A percentile compares a stretch with the other conserved stretches of the same genome.
These are phyloP conservation scores for Aureobasidium pullulans DNA, from an alignment of 2,329 filamentous ascomycete species.

Conservation along the genomic window DNA sequence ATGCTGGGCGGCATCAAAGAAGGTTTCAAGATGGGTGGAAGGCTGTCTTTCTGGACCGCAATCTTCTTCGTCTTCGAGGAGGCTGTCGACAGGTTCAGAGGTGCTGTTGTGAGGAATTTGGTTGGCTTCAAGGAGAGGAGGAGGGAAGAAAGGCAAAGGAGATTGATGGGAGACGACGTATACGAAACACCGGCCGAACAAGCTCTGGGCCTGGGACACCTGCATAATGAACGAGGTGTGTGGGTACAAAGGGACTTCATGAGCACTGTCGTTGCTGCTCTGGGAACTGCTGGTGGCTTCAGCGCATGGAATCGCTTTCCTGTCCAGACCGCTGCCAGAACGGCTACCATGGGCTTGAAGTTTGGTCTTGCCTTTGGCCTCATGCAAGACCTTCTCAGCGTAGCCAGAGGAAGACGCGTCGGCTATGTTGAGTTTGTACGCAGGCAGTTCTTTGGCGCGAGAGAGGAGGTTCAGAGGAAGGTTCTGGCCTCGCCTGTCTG, in stretches of 20 bases:
- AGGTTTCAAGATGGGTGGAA: constrained; percentile 65
- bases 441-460: constrained; percentile 20
- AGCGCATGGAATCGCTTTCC: constrained; percentile 80
- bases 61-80: constrained; percentile 79
- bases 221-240: constrained; percentile 20
- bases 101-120: constrained; percentile 50
- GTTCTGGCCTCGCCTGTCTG: not conserved
- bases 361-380: constrained; percentile 75
- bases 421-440: constrained; percentile 62
- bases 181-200: constrained; percentile 19
- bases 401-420: constrained; percentile 62
- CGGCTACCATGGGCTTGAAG: constrained; percentile 70
- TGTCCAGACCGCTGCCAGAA: constrained; percentile 51
- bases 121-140: constrained; percentile 31
- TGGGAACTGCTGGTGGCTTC: constrained; percentile 79
- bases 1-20: constrained; percentile 71
- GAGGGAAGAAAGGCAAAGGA: constrained; percentile 27
- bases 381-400: constrained; percentile 66
- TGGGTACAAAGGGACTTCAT: constrained; percentile 58
- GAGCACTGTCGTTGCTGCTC: constrained; percentile 73
- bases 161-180: constrained; percentile 25
- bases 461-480: not conserved
- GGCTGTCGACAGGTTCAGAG: constrained; percentile 67
- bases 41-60: constrained; percentile 64
- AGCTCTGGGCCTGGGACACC: constrained; percentile 20